Base-by-base conservation (phyloP, 768 basidiomycete genomes). In the Leccinum truebloodii region DNA sequence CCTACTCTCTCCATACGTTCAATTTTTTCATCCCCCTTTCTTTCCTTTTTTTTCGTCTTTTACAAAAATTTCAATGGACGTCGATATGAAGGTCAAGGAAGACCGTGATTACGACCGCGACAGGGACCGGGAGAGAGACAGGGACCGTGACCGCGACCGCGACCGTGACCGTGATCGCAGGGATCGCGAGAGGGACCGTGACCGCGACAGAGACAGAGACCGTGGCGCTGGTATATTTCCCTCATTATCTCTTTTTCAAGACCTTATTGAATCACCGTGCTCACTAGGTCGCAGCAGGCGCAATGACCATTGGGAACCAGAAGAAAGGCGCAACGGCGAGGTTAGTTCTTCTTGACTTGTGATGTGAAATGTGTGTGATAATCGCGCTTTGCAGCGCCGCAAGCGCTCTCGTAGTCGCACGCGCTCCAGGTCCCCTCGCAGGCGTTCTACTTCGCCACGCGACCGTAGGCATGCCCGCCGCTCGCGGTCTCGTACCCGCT, bases 251-350 rank as follows among this genome's bases (percentile, higher is more conserved):
- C 30, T 57, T 59, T 58, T 57, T 30, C 32, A 9, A 34, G 6
- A 16, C 1, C 12, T 26, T 32, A 34, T 20, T 34, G 4, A 12
- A 41, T 62, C 24, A 41, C 51, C 26, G 16, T 51, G 58, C 63
- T n/a, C 60, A 39, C 59, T 74, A 81, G 83, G 67, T 77, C 82
- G 71, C 73, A 80, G 78, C 41, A 71, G 79, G 50, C 76, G 78
- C 37, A 75, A 76, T 54, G 91, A 94, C 74, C 90, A 93, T 66
- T 93, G 90, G 90, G 92, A 93, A 66, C 90, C 91, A 0, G 90
- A 85, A n/a, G 81, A 88, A 34, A 81, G 86, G 71, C 86, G 91
- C 32, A 86, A 83, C 59, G 85, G 81, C 54, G 90, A 90, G 55
- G 92, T 91, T 67, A 71, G 86, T 75, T 30, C 50, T 41, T 30